Base-by-base conservation (phyloP, 176 grass and related monocot species). In the Oryza australiensis region DNA sequence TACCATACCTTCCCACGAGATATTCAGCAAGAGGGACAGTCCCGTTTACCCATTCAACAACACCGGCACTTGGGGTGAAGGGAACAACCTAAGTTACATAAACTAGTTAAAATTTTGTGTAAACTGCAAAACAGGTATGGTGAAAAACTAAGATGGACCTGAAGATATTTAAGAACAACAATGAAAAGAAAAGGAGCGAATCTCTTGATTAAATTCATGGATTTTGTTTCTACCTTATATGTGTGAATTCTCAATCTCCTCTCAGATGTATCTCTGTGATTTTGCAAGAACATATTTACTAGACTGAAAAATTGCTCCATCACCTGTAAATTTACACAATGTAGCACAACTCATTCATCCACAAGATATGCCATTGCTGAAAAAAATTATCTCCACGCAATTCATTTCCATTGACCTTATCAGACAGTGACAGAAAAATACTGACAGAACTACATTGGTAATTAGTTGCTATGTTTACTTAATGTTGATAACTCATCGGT, bases 271-370 rank as follows among this genome's bases (percentile, higher is more conserved):
- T 98, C 95, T 86, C 86, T 92, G 57, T 94, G 86, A 80, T 98
- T 98, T 87, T 94, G 92, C 66, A 98, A 81, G 87, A 98, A 98
- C 33, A 82, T 93, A 53, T 98, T 98, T 87, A 98, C 95, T 81
- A 98, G 87, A 86, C 88, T 85, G 64, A 98, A 98, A 87, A 98
- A 98, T 86, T 98, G 95, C 78, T 98, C 95, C 95, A 98, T 98
- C 26, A 98, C 94, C 94, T 97, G 84, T 83, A 97, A 60, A 80
- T 49, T 66, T 62, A 75, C 20, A 76, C 32, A 26, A 79, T 26
- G 38, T 27, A 49, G 26, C 12, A 5, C 53, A 71, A 76, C 30
- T 68, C 32, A 71, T 38, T 83, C 16, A 10, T 57, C 26, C 51
- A 13, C 24, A 45, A 35, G 41, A 46, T n/a, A 77, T 2, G 60